phyloP scores from a whole-genome alignment of 352 stramenopile species.

The Discostella stelligera region DNA sequence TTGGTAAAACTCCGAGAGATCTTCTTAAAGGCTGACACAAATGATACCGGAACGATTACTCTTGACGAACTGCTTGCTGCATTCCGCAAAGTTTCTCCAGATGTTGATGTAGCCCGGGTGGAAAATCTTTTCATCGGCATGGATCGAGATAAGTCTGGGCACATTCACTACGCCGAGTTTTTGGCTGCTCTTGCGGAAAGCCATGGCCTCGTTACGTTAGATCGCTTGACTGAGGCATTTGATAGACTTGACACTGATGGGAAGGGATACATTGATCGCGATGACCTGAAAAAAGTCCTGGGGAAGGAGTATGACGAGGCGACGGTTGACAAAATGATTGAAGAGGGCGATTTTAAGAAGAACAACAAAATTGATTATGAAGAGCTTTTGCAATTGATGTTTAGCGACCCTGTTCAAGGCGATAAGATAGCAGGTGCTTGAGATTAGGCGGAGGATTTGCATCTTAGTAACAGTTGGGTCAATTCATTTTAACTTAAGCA shows the following conservation, averaged over 20 bases:
- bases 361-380: slow-evolving; percentile 60
- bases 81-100: slow-evolving; percentile 41
- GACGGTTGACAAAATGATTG: slow-evolving; percentile 85
- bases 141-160: slow-evolving; percentile 85
- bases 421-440: slow-evolving; percentile 22
- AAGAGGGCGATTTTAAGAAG: slow-evolving; percentile 58
- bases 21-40: slow-evolving; percentile 63
- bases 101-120: slow-evolving; percentile 48
- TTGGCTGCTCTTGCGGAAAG: slow-evolving; percentile 88
- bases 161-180: slow-evolving; percentile 92
- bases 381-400: slow-evolving; percentile 57
- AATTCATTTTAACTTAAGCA: no score
- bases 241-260: slow-evolving; percentile 87
- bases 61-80: slow-evolving; percentile 55
- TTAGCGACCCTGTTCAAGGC: slow-evolving; percentile 41
- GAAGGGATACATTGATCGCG: slow-evolving; percentile 85
- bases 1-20: slow-evolving; percentile 57
- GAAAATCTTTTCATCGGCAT: slow-evolving; percentile 80
- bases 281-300: slow-evolving; percentile 88
- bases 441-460: no score
- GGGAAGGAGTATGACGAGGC: slow-evolving; percentile 86
- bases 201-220: slow-evolving; percentile 58
- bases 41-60: slow-evolving; percentile 55
- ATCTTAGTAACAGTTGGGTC: no score
- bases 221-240: slow-evolving; percentile 80